Evolutionary conservation across 495 filamentous ascomycete species (phyloP), one percentile per base, ranked within the genome.

Genomic region (Diplogelasinospora grovesii): DNA sequence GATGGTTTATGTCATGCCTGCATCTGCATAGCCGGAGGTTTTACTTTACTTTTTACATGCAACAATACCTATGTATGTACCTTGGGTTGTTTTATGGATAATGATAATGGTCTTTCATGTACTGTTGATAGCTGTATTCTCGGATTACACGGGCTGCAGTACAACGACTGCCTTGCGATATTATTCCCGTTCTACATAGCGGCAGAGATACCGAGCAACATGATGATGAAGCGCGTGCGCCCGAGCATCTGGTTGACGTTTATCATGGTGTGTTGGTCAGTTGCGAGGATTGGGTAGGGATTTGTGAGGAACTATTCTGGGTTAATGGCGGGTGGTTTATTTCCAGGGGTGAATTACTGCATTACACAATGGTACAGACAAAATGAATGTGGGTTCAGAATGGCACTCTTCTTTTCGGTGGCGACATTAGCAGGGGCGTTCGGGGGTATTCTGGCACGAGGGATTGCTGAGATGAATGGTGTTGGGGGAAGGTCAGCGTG

Each of bases 291-390:
- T 18, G 69, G 70, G n/a, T 68, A 75, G 53, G 79, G 79, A n/a
- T 54, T 78, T 5, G 74, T 78, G 6, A 54, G 56, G 26, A 70
- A 59, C 36, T 76, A 74, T 36, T 56, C 49, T n/a, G 68, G 71
- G 5, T 74, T 86, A 25, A 67, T 79, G 13, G 69, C 66, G 7
- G 74, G 75, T 42, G 79, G 78, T 11, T 63, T 82, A 34, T 73
- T 81, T 46, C 78, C 78, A n/a, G 78, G 78, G 59, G 59, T 86
- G 6, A 81, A 78, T 36, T 89, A 86, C 53, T 86, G 85, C 53
- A 73, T 90, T 9, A 83, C 79, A 1, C 82, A 80, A 54, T 89
- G 84, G 84, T 89, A 88, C 50, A 79, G 47, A 13, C 42, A 48
- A 1, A 31, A 52, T 36, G 54, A 55, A 49, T 49, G 46, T 10